These are phyloP conservation scores for Bacterosira constricta DNA, from an alignment of 108 stramenopile genomes.

Conservation along the genomic window DNA sequence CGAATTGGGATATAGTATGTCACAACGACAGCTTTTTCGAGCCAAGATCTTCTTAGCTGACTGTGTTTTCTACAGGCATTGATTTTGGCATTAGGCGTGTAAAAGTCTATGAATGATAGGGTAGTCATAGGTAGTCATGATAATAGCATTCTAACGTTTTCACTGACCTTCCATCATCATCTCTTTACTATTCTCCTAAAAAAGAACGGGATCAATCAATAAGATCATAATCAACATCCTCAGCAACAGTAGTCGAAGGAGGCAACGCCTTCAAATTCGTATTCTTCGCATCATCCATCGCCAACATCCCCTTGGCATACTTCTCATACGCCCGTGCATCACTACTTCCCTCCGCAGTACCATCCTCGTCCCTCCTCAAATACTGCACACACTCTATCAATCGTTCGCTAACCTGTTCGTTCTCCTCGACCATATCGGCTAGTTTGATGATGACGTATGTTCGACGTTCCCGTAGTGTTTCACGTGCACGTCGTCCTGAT, in stretches of 20 bases:
- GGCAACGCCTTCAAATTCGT: conserved; percentile 14
- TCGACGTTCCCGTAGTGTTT: conserved; percentile 62
- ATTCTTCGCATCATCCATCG: conserved; percentile 24
- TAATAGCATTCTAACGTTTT: too few relatives aligned
- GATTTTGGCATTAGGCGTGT: too few relatives aligned
- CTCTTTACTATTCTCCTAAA: too few relatives aligned
- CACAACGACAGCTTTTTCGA: too few relatives aligned
- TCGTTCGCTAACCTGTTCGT: conserved; percentile 79
- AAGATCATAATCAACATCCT: conserved; percentile 38
- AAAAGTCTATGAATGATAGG: too few relatives aligned
- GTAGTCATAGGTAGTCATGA: too few relatives aligned
- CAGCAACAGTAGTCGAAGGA: neutral
- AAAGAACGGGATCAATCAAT: conserved; percentile 38
- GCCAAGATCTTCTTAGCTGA: too few relatives aligned
- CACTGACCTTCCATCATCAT: too few relatives aligned
- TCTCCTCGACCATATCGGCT: conserved; percentile 86
- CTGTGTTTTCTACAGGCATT: too few relatives aligned
- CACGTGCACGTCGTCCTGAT: conserved; percentile 68
- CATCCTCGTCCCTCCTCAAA: conserved; percentile 86
- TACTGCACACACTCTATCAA: conserved; percentile 89
- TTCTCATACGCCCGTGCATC: conserved; percentile 63
- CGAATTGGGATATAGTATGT: too few relatives aligned
- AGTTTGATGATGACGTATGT: conserved; percentile 82
- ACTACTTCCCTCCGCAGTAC: conserved; percentile 80
- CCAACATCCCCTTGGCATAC: conserved; percentile 47